Base-by-base conservation (phyloP, 1,284 basidiomycete genomes). In the Coniferiporia weirii region DNA sequence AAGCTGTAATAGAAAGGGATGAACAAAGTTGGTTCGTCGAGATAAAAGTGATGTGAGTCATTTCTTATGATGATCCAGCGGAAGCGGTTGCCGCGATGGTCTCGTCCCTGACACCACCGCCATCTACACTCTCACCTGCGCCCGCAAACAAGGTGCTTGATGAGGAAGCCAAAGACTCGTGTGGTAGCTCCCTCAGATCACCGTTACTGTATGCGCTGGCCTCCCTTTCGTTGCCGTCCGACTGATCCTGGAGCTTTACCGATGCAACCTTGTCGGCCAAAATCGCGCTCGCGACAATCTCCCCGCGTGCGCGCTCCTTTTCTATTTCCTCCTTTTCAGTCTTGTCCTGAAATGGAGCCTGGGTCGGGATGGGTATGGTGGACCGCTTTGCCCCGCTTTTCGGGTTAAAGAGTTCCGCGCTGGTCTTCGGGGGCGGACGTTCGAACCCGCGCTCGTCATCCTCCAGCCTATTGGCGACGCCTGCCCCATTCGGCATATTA, bases 321-420 rank as follows among this genome's bases (percentile, higher is more conserved):
- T 72, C 64, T 36, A 12, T 44, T 22, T 55, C 15, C 32, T 51
- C 52, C 10, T 13, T 40, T 19, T 45, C 35, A 44, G 45, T 2
- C 19, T 57, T 49, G 1, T n/a, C 12, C 8, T n/a, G 38, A 44
- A 20, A 40, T 12, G 35, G 35, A 36, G 45, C 32, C 48, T 51
- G 51, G 13, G 27, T 22, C 46, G 34, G 40, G 13, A 45, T 4
- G 27, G 27, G 27, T 43, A 54, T 52, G 3, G 52, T 22, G 15
- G 20, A 45, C 19, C 52, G 44, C 27, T 56, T 56, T 53, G 60
- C 36, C 35, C 60, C 61, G 4, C 63, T 68, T 66, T 83, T 85
- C 3, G 82, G 79, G 57, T 82, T 83, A 59, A 77, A 80, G 44
- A 80, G 67, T 65, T 86, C 85, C n/a, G 73, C 71, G 46, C 72